phyloP scores from a whole-genome alignment of 2,329 filamentous ascomycete genomes.

The Trichoderma polysporum region DNA sequence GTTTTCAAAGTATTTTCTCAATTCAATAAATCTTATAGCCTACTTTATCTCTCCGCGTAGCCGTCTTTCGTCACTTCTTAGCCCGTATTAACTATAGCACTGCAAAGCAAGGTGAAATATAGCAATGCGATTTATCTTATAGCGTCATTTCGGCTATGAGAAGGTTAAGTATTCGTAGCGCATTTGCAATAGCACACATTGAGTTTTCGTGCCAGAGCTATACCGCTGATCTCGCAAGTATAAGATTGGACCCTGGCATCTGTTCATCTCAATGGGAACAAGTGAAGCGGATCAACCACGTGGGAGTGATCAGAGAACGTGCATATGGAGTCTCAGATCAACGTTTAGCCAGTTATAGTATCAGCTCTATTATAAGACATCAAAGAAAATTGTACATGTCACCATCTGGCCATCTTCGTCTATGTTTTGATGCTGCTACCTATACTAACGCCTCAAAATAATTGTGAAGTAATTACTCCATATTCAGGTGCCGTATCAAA shows the following conservation, averaged over 20 bases:
- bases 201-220: not conserved
- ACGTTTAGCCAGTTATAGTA: not conserved
- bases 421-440: no score
- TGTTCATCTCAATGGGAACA: not conserved
- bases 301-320: not conserved
- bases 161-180: no score
- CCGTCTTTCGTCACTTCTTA: not conserved
- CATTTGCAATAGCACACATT: not conserved
- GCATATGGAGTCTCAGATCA: not conserved
- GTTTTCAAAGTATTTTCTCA: not conserved
- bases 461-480: no score
- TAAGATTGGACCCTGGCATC: not conserved
- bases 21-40: not conserved
- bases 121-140: not conserved
- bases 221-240: not conserved
- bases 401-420: fast-evolving
- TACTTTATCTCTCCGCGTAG: not conserved
- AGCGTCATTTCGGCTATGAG: not conserved
- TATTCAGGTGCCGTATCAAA: no score
- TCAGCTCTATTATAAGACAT: not conserved
- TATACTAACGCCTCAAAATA: no score
- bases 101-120: not conserved
- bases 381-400: not conserved
- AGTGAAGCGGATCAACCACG: not conserved
- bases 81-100: not conserved